Evolutionary conservation across 202 grass and related monocot species (phyloP), one percentile per base, ranked within the genome.

Genomic region (Musa balbisiana): DNA sequence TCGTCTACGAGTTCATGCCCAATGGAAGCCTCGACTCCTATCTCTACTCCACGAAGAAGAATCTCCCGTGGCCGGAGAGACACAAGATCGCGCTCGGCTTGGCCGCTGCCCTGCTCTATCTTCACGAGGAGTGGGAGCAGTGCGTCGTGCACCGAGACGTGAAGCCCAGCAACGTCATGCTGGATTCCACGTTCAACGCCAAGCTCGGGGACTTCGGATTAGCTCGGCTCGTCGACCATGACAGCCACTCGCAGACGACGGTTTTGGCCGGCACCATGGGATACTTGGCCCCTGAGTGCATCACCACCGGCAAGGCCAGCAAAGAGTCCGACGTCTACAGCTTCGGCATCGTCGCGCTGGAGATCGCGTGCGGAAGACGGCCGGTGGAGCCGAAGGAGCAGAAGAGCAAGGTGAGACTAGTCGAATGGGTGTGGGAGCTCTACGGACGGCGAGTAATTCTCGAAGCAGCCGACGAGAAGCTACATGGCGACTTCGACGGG

Each of bases 1-100:
- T 87, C 3, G 85, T 90, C 62, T 89, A 89, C 55, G 87, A 89
- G 78, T 25, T 85, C 25, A 84, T 89, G 69, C 79, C 63, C 68
- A 83, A 85, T 8, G 83, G 83, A 16, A 85, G 83, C 55, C 78
- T 89, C 51, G 87, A 89, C 22, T 51, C 63, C 3, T 64, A 86
- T 76, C 87, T 89, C 81, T 82, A 89, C 84, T 52, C 26, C 78
- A 49, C 24, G 0, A 17, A 75, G 12, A 77, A 55, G 66, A 68
- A 65, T 16, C 22, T 90, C 9, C 22, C 26, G 6, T 90, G 87
- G 87, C 60, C 76, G 49, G 52, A 71, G 9, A 82, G 87, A 81
- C 83, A 87, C 29, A 72, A 84, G 4, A 72, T 87, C 10, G 54
- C 80, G 8, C 55, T 82, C 17, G 82, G 86, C 3, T 2, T 87